Base-by-base conservation (phyloP, 2,329 filamentous ascomycete genomes). In the Aspergillus cejpii region DNA sequence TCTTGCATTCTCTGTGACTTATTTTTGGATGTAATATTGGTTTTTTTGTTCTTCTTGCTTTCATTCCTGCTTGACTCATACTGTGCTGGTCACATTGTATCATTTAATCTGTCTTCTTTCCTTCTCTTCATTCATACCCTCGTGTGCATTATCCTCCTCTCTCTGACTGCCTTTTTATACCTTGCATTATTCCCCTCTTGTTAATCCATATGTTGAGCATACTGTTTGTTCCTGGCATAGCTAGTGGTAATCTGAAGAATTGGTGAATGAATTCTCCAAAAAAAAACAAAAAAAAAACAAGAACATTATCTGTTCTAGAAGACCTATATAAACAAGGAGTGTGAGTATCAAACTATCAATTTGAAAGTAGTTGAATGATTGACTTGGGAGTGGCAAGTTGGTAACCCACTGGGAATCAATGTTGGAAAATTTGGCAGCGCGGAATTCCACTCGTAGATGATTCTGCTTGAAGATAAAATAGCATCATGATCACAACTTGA, bases 81-180 rank as follows among this genome's bases (percentile, higher is more conserved):
- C 49, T 65, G 65, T 69, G 66, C 66, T 66, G 66, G 66, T 51
- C 66, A 67, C 63, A 65, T 61, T n/a, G 63, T 67, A 66, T 61
- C 61, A 60, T 64, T 59, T 65, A 63, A 61, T 64, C 45, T 49
- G 41, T 41, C 34, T 15, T 33, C 23, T 17, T 20, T 52, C 50
- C 47, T 47, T 49, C 47, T 48, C 52, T 55, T 61, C 50, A 54
- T 54, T 61, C 61, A 65, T 67, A 66, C 63, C 63, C 60, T 51
- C 51, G 45, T 50, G 47, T 44, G 53, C 51, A 56, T 63, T 51
- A 51, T 51, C 53, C 54, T 52, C 64, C 63, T 62, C 50, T 51
- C 54, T 50, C 42, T 43, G 55, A 43, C 48, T 52, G 47, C 45
- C 28, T 46, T 31, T 43, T 24, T 45, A 31, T 52, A 38, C 39